Conservation (phyloP, 164 flowering plant genomes). For the Cinnamomum micranthum region DNA sequence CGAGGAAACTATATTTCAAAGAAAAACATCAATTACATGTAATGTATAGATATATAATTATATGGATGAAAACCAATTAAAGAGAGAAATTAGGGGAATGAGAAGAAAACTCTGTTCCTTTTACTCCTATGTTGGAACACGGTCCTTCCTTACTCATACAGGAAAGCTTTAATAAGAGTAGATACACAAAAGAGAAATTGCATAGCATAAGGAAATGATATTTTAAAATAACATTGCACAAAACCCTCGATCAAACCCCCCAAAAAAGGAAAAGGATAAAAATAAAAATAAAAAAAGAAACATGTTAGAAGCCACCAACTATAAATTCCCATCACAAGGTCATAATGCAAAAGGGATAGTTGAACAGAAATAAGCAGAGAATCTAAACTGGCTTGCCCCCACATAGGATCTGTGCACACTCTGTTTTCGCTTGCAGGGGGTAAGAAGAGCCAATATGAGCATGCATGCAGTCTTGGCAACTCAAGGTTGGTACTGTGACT, state of each 20-base stretch:
- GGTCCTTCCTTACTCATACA: neutral
- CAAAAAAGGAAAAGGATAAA: neutral
- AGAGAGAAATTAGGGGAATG: neutral
- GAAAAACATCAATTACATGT: neutral
- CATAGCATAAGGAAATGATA: neutral
- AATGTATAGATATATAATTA: neutral
- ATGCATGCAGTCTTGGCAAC: neutral
- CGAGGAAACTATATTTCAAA: neutral
- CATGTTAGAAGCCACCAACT: neutral
- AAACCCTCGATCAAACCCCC: conserved; percentile 3
- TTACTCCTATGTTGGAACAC: neutral
- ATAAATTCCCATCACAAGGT: neutral
- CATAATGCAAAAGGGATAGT: neutral
- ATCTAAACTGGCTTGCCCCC: conserved; percentile 4
- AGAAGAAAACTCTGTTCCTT: neutral
- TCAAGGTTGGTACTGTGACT: neutral
- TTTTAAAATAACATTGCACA: neutral
- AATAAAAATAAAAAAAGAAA: neutral
- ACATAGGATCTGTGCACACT: neutral
- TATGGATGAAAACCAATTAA: neutral
- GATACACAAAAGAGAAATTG: neutral
- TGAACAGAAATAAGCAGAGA: neutral
- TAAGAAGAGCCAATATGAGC: neutral
- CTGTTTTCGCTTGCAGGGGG: neutral
- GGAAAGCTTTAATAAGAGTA: neutral